Evolutionary conservation across 495 filamentous ascomycete genomes (phyloP), one percentile per base, ranked within the genome.

Genomic region (Aspergillus mulundensis): DNA sequence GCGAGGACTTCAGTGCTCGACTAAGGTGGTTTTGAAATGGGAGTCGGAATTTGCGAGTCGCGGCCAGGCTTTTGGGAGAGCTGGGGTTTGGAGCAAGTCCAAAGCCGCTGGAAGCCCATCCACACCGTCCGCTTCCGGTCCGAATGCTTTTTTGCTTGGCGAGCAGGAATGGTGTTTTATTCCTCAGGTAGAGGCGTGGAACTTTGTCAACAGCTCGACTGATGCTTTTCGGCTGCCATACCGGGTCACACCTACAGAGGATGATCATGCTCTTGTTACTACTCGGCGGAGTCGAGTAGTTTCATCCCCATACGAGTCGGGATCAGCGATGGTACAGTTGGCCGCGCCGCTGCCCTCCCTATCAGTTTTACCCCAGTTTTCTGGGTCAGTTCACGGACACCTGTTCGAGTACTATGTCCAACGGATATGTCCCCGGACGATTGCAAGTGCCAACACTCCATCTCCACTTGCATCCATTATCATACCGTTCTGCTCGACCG

Each of bases 351-450:
- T 44, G 7, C 53, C 62, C 1, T 46, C 61, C 2, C 44, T 69
- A 15, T 55, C 70, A 5, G 51, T 74, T 0, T 72, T 76, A 30
- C 73, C 73, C 1, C 59, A 63, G 1, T 24, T 69, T 1, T 59
- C 68, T 23, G 53, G 61, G 7, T 49, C 66, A 7, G 60, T 60
- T 6, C 62, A 73, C 48, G 60, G 55, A 6, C 64, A 67, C 32
- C 53, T 77, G 16, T 70, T 77, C 19, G 72, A 77, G 19, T 77
- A 77, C 39, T 77, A 73, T 52, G 65, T 77, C 7, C 67, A 69
- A 16, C 69, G 72, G 40, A 66, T 77, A 10, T 77, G 74, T 53
- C 74, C 74, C 32, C 70, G 72, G 8, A 75, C 72, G 2, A 73
- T 68, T 0, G 66, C 70, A 14, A 75, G 69, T 49, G 68, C 69